Evolutionary conservation across 768 basidiomycete genomes (phyloP).

Genomic region (Pleurotus citrinopileatus): DNA sequence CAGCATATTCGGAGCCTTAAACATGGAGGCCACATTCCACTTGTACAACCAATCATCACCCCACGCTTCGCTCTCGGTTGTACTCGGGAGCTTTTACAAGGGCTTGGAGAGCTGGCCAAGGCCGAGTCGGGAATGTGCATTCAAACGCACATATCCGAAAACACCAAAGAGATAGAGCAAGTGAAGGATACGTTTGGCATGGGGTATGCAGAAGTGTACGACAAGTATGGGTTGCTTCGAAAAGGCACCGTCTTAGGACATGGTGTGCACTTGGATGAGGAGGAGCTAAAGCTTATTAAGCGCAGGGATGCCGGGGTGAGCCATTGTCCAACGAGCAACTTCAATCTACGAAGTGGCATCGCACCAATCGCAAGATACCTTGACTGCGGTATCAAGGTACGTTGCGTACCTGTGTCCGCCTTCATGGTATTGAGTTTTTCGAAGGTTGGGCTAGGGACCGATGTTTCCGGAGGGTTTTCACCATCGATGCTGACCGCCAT

Average conservation of each 20-base stretch:
- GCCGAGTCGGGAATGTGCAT: constrained; percentile 63
- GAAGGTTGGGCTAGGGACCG: constrained; percentile 86
- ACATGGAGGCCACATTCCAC: constrained; percentile 33
- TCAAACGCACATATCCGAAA: constrained; percentile 94
- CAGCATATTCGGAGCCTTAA: constrained; percentile 60
- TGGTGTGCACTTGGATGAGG: constrained; percentile 72
- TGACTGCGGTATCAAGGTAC: constrained; percentile 74
- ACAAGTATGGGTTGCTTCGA: constrained; percentile 70
- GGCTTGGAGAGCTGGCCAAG: constrained; percentile 60
- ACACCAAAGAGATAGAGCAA: constrained; percentile 65
- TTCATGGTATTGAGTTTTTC: background rate
- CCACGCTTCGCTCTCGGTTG: constrained; percentile 95
- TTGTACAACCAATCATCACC: constrained; percentile 88
- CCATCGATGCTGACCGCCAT: constrained; percentile 78
- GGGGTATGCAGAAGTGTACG: constrained; percentile 82
- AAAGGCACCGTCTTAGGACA: constrained; percentile 86
- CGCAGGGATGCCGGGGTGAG: constrained; percentile 69
- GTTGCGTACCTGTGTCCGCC: background rate
- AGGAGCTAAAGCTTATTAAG: constrained; percentile 73
- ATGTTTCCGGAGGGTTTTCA: constrained; percentile 85
- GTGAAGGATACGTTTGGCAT: constrained; percentile 65
- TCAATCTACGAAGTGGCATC: constrained; percentile 84
- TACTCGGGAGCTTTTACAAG: constrained; percentile 58
- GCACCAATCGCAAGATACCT: constrained; percentile 80
- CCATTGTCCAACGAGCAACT: constrained; percentile 96